Base-by-base conservation (phyloP, 2,329 filamentous ascomycete genomes). In the Harringtonia aguacate region DNA sequence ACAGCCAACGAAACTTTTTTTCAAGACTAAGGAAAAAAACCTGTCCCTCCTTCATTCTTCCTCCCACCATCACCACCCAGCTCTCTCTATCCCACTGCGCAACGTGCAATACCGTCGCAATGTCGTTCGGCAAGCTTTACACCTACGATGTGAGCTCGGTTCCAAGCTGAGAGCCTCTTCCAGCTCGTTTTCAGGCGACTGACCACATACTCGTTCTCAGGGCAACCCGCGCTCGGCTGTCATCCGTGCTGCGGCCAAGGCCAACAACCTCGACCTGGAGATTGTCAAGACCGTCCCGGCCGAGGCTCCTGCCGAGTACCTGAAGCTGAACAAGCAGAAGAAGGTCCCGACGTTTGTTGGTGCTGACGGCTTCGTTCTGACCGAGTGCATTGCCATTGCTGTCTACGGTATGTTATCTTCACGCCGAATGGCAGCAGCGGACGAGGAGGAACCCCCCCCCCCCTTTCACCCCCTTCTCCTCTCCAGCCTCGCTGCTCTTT, bases 41-140 rank as follows among this genome's bases (percentile, higher is more conserved):
- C 36, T 51, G 46, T 47, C 51, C 39, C 45, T 48, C 39, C 37
- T 46, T 47, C 51, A 40, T 54, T 56, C 52, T 43, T 41, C 44
- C 49, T 46, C 43, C 49, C 46, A 39, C 44, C 45, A 33, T 31
- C 24, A 33, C 36, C 46, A 43, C 52, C 53, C 53, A 50, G 49
- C 51, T 52, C 47, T 49, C 48, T 48, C 44, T 45, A 45, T 53
- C 50, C 46, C 44, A 9, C 29, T 28, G 18, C 18, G 50, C 46
- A 48, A 49, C 48, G 53, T 53, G 38, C 40, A 44, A 41, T 51
- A 53, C 52, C 62, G 61, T 65, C 73, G 86, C 77, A 67, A 94
- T 94, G 84, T 77, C 86, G 65, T 97, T 98, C 79, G 92, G 92
- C 73, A 98, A 94, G 77, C 80, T 98, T 63, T 97, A 92, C 80